phyloP scores from a whole-genome alignment of 768 basidiomycete genomes.

The Trametes cubensis region DNA sequence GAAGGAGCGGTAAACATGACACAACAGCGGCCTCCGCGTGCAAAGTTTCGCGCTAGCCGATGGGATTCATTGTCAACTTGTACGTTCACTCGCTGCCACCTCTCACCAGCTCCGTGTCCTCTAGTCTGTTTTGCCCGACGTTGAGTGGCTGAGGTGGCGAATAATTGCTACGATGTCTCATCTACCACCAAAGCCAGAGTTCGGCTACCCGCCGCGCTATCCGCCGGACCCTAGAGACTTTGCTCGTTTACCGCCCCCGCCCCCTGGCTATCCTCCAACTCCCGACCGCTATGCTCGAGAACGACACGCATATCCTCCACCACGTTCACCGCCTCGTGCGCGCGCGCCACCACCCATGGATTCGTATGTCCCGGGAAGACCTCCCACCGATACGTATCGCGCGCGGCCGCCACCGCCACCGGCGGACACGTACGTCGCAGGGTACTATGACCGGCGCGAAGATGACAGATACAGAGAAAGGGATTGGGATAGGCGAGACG shows the following conservation, averaged over 20 bases:
- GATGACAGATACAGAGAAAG: constrained; percentile 26
- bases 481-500: constrained; percentile 28
- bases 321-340: constrained; percentile 28
- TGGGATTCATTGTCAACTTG: neutral
- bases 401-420: constrained; percentile 18
- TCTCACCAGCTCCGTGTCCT: neutral
- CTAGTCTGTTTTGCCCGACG: neutral
- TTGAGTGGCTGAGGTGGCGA: neutral
- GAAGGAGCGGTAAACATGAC: constrained; percentile 24
- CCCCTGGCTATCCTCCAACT: constrained; percentile 16
- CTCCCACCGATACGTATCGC: constrained; percentile 17
- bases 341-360: constrained; percentile 24
- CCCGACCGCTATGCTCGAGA: constrained; percentile 22
- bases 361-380: constrained; percentile 27
- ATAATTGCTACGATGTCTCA: constrained; percentile 27
- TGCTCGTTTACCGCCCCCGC: constrained; percentile 24
- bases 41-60: constrained; percentile 5
- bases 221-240: constrained; percentile 30
- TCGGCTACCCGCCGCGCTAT: constrained; percentile 30
- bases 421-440: constrained; percentile 21
- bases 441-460: constrained; percentile 27
- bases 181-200: constrained; percentile 39
- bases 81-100: neutral
- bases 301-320: constrained; percentile 26
- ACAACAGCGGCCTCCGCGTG: constrained; percentile 18